These are phyloP conservation scores for Rhynchospora tenuis DNA, from an alignment of 176 grass and related monocot genomes.

Conservation along the genomic window DNA sequence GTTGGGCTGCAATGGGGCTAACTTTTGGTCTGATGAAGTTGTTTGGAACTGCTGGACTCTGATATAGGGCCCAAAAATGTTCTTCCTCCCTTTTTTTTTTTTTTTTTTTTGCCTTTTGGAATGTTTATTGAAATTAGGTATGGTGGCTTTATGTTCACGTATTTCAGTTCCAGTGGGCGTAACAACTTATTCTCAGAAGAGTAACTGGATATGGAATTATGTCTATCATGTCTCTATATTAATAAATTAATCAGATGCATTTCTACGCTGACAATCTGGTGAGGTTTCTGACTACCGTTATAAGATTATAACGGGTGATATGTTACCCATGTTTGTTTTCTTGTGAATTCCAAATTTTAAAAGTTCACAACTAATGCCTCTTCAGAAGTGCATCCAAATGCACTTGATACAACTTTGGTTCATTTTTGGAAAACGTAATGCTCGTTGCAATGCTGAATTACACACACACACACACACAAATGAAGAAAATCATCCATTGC, in stretches of 20 bases:
- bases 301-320: background rate
- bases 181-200: background rate
- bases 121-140: background rate
- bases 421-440: background rate
- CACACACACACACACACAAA: background rate
- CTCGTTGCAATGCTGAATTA: background rate
- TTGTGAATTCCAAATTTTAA: background rate
- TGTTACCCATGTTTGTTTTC: background rate
- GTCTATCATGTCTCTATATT: background rate
- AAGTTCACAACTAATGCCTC: background rate
- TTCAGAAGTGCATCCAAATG: background rate
- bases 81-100: background rate
- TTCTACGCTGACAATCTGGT: background rate
- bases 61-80: background rate
- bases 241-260: background rate
- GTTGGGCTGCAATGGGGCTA: slow-evolving; percentile 53
- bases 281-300: background rate
- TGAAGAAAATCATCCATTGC: background rate
- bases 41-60: slow-evolving; percentile 24
- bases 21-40: slow-evolving; percentile 61
- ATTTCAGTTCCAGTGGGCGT: background rate
- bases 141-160: background rate
- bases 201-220: background rate
- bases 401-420: background rate
- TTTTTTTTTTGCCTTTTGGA: background rate